These are phyloP conservation scores for Datura wrightii DNA, from an alignment of 257 asterid species.

Conservation along the genomic window DNA sequence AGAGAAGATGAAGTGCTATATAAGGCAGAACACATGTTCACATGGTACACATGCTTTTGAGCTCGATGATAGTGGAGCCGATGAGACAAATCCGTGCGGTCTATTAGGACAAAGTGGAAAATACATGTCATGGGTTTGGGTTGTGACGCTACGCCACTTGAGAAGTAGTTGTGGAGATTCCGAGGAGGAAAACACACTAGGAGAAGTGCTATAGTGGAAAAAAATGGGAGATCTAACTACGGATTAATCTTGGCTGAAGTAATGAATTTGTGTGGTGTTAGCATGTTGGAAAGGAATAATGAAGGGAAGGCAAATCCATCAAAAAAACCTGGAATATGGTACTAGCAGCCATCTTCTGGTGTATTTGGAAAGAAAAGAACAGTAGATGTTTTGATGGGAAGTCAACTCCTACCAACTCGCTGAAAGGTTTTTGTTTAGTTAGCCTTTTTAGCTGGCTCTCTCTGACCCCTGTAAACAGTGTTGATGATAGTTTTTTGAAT, in stretches of 20 bases:
- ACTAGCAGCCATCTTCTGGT: too few relatives aligned
- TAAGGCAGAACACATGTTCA: neutral
- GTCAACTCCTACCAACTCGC: too few relatives aligned
- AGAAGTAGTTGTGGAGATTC: neutral
- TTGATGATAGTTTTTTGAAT: too few relatives aligned
- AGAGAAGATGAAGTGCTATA: neutral
- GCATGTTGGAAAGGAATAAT: neutral
- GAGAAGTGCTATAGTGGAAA: neutral
- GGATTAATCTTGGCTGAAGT: neutral
- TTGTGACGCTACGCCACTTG: neutral
- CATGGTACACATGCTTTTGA: slow-evolving; percentile 4
- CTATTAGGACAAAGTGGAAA: neutral
- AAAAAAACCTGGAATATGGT: too few relatives aligned
- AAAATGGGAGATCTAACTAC: neutral
- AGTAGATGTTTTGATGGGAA: too few relatives aligned
- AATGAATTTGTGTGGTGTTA: slow-evolving; percentile 9
- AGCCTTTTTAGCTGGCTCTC: too few relatives aligned
- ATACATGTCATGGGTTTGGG: slow-evolving; percentile 8
- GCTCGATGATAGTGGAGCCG: neutral
- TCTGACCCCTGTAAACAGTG: too few relatives aligned
- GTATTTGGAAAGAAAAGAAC: too few relatives aligned
- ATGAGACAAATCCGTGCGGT: too few relatives aligned
- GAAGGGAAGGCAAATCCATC: neutral
- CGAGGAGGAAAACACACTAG: neutral
- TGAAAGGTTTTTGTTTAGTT: too few relatives aligned